phyloP scores from a whole-genome alignment of 805 yeast species.

The Wickerhamomyces canadensis region DNA sequence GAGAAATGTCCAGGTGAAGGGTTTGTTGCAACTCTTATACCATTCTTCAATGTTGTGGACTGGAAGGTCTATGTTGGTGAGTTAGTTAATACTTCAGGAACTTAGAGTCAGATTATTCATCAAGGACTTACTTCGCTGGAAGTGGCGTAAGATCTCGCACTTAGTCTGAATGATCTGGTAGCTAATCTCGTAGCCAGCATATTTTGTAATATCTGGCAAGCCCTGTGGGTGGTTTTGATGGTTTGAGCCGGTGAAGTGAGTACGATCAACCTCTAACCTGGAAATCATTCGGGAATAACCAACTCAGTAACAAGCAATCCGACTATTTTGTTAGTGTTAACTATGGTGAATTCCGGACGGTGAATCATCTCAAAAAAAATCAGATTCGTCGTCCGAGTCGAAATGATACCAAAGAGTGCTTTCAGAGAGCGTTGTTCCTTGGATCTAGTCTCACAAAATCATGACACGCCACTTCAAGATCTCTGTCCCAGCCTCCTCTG shows the following conservation, averaged over 20 bases:
- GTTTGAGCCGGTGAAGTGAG: too few species aligned
- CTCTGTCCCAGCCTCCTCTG: constrained; percentile 92
- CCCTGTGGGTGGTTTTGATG: too few species aligned
- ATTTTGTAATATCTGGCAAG: too few species aligned
- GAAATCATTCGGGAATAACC: too few species aligned
- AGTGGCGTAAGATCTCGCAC: constrained; percentile 15
- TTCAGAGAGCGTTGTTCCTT: too few species aligned
- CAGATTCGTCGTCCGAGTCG: neutral
- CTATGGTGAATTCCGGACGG: constrained; percentile 1
- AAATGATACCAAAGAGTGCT: constrained; percentile 1
- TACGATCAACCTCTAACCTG: too few species aligned
- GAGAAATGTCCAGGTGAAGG: constrained; percentile 86
- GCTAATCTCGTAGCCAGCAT: too few species aligned
- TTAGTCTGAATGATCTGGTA: too few species aligned
- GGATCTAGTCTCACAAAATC: too few species aligned
- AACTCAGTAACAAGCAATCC: too few species aligned
- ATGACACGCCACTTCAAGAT: constrained; percentile 52
- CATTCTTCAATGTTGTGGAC: constrained; percentile 55
- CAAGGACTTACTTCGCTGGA: constrained; percentile 13
- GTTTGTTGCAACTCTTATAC: constrained; percentile 78
- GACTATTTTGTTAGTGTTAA: constrained; percentile 1
- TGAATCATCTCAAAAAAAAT: neutral
- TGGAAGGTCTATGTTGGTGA: constrained; percentile 7
- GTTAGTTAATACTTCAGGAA: constrained; percentile 4
- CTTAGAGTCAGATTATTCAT: neutral